Base-by-base conservation (phyloP, 495 filamentous ascomycete species). In the Xylaria venustula region DNA sequence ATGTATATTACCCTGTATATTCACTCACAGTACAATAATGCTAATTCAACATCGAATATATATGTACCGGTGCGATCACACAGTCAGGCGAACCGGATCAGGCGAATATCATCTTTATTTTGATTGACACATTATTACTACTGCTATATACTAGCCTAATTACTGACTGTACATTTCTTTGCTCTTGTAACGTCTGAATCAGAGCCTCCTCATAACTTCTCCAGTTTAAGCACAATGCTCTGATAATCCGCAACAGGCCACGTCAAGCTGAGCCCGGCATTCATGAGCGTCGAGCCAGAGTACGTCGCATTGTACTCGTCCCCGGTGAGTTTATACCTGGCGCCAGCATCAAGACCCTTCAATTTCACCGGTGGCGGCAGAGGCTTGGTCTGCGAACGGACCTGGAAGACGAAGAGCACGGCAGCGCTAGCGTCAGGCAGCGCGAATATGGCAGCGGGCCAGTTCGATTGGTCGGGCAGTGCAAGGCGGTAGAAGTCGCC, bases 381-480 rank as follows among this genome's bases (percentile, higher is more conserved):
- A 11, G 79, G 77, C 55, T 82, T 80, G 4, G 81, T 61, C 23
- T 67, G 72, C 0, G 76, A 71, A 9, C 68, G 67, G 20, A 79
- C 67, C 66, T 83, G 79, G 69, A 83, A 84, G 14, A 71, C 75
- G 59, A 84, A 84, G 11, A 84, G 63, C 0, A 82, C 78, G 9
- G 67, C 77, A 50, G 75, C 67, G 12, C 58, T 64, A 1, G 66
- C 71, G 58, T 79, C 77, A 7, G 76, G 70, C 0, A 77, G 74
- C n/a, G 81, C 71, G 60, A 83, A 83, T 67, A 79, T 70, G 26
- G 74, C 80, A 25, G 81, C 81, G 11, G 82, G 82, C 80, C 80
- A 83, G 50, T 83, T 79, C 0, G 79, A 81, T 23, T 83, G 72
- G 50, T 83, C 80, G 0, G 82, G 82, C 0, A 83, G 69, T 7